Evolutionary conservation across 805 yeast species (phyloP).

Genomic region (Ogataea kodamae): DNA sequence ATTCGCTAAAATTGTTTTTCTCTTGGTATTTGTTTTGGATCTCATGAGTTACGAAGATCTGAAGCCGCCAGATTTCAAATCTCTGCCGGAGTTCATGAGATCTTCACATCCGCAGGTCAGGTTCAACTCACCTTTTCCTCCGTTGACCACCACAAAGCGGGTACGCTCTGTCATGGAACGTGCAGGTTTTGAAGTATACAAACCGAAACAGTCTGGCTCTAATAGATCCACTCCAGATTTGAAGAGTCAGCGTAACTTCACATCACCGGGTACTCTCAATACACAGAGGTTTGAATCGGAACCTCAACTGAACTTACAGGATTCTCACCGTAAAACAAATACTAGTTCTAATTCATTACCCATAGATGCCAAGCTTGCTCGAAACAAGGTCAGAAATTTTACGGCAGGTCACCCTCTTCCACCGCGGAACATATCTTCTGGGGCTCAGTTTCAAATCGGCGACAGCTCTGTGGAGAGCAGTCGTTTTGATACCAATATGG

Average conservation of each 20-base stretch:
- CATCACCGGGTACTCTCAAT: constrained; percentile 19
- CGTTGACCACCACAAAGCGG: constrained; percentile 56
- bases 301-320: constrained; percentile 11
- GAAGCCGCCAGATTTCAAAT: constrained; percentile 23
- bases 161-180: constrained; percentile 73
- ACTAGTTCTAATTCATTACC: constrained; percentile 6
- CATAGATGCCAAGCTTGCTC: constrained; percentile 2
- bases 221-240: constrained; percentile 15
- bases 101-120: constrained; percentile 31
- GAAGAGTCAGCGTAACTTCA: constrained; percentile 18
- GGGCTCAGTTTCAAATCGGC: constrained; percentile 9
- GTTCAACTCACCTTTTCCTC: constrained; percentile 62
- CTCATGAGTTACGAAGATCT: constrained; percentile 16
- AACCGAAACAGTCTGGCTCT: constrained; percentile 20
- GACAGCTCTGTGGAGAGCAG: constrained; percentile 8
- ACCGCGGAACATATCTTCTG: not conserved
- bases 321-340: not conserved
- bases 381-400: constrained; percentile 1
- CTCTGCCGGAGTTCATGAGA: constrained; percentile 34
- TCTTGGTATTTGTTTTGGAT: not conserved
- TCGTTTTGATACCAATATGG: constrained; percentile 5
- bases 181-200: constrained; percentile 72
- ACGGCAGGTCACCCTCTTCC: constrained; percentile 1
- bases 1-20: constrained; percentile 2
- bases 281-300: constrained; percentile 14